Base-by-base conservation (phyloP, 176 grass and related monocot genomes). In the Phragmites australis region DNA sequence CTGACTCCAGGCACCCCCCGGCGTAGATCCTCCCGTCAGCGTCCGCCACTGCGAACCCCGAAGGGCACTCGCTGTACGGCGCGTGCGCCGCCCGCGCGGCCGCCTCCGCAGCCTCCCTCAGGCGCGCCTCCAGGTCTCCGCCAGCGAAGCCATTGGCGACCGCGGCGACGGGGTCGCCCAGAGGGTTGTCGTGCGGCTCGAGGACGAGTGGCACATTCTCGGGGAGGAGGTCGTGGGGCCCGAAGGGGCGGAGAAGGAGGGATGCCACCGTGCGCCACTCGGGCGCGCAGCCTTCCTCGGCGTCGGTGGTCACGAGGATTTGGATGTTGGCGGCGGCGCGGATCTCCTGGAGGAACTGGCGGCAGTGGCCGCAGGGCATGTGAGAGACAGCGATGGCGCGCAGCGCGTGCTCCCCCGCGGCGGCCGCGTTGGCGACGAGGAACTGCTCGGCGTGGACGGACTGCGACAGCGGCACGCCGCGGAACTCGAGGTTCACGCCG, bases 281-380 rank as follows among this genome's bases (percentile, higher is more conserved):
- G 22, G 87, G 72, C 22, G 65, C 41, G 78, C 72, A 16, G 26
- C 90, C 90, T 10, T 77, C 61, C 0, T 51, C 88, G 30, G 82
- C 87, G 69, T 97, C 94, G 63, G 85, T 53, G 69, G 94, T 97
- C 9, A 97, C 92, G n/a, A 97, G 60, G 76, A 97, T 86, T 1
- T 84, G 80, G 69, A 94, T 97, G 77, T 87, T 83, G 58, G 67
- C 57, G 14, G 94, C 92, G 62, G 84, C 92, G 22, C 94, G 92
- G 74, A 97, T 88, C 64, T 97, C 94, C 86, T 97, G 94, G 17
- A 97, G 83, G 83, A 97, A 97, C 89, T 97, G 94, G 65, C 94
- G 83, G 87, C 94, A 97, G 87, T 97, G 94, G 77, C 92, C 94
- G 69, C 92, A 97, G 25, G 94, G 94, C 84, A 94, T 88, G 76